Conservation (phyloP, 768 basidiomycete genomes). For the Pseudohyphozyma bogoriensis region DNA sequence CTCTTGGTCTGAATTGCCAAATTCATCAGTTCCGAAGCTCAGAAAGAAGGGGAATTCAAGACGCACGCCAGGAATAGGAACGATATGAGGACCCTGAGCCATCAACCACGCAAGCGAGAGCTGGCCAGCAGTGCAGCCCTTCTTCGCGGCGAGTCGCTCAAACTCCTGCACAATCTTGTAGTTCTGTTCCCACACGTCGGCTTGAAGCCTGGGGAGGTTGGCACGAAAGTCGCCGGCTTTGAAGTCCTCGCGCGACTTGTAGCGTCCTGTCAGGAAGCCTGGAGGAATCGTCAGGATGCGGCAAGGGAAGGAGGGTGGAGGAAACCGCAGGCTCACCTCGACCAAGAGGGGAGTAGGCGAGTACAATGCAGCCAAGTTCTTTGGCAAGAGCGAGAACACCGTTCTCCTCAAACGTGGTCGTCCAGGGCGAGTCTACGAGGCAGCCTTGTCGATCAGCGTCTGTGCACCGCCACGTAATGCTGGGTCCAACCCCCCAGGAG, state of each 20-base stretch:
- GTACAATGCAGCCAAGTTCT: slow-evolving; percentile 37
- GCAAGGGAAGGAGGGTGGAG: not conserved
- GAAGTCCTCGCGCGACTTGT: slow-evolving; percentile 37
- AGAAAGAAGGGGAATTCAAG: not conserved
- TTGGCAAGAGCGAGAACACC: slow-evolving; percentile 38
- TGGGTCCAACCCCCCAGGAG: not conserved
- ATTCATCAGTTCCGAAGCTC: not conserved
- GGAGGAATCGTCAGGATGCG: not conserved
- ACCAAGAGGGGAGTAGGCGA: slow-evolving; percentile 38
- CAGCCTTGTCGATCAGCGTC: not conserved
- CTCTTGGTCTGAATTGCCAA: slow-evolving; percentile 28
- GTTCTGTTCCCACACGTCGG: slow-evolving; percentile 36
- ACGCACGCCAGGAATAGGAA: slow-evolving; percentile 34
- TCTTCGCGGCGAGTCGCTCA: slow-evolving; percentile 36
- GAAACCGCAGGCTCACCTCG: not conserved
- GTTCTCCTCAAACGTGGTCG: slow-evolving; percentile 22
- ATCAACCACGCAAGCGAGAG: slow-evolving; percentile 41
- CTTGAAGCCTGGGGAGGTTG: slow-evolving; percentile 43
- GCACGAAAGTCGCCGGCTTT: slow-evolving; percentile 40
- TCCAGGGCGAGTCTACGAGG: slow-evolving; percentile 17
- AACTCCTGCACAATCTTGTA: slow-evolving; percentile 17
- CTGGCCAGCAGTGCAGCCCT: slow-evolving; percentile 39
- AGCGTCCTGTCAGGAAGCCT: slow-evolving; percentile 33
- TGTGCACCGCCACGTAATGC: slow-evolving; percentile 45
- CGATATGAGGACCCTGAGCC: slow-evolving; percentile 30